A percentile compares a stretch with the other conserved stretches of the same genome.
Evolutionary conservation across 192 early-diverging fungal species (phyloP).

Genomic region (Thamnidium elegans): DNA sequence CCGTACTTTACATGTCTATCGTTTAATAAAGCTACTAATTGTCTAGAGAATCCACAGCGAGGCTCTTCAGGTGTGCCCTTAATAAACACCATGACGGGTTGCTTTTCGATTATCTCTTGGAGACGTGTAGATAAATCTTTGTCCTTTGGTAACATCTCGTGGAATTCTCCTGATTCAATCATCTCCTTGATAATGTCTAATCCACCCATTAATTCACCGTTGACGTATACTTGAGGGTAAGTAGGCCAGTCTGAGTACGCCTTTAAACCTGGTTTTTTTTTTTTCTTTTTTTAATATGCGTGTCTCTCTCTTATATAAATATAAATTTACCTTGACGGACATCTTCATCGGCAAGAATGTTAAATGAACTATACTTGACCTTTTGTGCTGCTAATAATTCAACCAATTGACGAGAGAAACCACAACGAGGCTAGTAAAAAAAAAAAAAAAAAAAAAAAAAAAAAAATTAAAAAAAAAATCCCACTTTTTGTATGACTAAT

Average conservation of each 20-base stretch:
- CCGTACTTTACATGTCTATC: constrained; percentile 77
- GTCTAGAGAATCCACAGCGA: constrained; percentile 90
- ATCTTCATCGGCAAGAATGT: constrained; percentile 88
- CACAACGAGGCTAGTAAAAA: constrained; percentile 76
- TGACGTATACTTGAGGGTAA: constrained; percentile 93
- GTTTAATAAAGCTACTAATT: constrained; percentile 74
- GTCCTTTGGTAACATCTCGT: constrained; percentile 73
- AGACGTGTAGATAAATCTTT: constrained; percentile 72
- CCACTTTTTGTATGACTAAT: no score
- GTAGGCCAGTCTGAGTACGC: constrained; percentile 82
- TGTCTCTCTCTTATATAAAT: no score
- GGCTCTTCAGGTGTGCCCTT: constrained; percentile 91
- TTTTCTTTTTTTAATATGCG: neutral
- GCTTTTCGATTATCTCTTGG: constrained; percentile 62
- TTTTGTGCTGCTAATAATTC: constrained; percentile 74
- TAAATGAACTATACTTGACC: constrained; percentile 79
- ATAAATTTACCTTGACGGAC: constrained; percentile 81
- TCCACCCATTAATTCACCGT: constrained; percentile 95
- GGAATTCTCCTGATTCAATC: constrained; percentile 87
- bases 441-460: neutral
- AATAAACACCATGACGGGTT: constrained; percentile 92
- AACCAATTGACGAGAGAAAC: constrained; percentile 83
- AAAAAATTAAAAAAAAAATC: no score
- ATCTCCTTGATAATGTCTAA: constrained; percentile 90
- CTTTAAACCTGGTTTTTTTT: constrained; percentile 15